phyloP scores from a whole-genome alignment of 495 filamentous ascomycete species.

The Echria macrotheca region DNA sequence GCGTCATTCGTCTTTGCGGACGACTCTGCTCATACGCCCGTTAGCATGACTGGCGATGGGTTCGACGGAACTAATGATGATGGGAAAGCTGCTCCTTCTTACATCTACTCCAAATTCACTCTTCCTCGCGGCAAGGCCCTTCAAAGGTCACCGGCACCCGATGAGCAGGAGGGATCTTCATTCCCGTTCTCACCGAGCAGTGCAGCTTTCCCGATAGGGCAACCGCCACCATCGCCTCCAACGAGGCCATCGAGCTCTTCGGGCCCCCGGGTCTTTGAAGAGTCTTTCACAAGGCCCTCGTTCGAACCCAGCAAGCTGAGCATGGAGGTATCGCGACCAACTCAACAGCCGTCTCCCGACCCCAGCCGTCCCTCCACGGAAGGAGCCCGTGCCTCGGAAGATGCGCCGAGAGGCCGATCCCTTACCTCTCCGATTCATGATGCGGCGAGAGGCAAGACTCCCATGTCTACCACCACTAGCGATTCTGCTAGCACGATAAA shows the following conservation, averaged over 20 bases:
- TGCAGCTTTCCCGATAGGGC: constrained; percentile 31
- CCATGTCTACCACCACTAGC: constrained; percentile 52
- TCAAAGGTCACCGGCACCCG: constrained; percentile 60
- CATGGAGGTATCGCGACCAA: constrained; percentile 30
- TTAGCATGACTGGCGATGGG: constrained; percentile 58
- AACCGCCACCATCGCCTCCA: constrained; percentile 52
- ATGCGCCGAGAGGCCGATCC: constrained; percentile 33
- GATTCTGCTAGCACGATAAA: constrained; percentile 63
- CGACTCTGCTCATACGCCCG: constrained; percentile 56
- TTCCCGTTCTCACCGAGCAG: constrained; percentile 39
- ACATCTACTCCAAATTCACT: constrained; percentile 76
- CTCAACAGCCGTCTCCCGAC: constrained; percentile 34
- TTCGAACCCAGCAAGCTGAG: constrained; percentile 42
- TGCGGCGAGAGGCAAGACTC: constrained; percentile 31
- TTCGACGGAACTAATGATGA: constrained; percentile 42
- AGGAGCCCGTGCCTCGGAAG: constrained; percentile 33
- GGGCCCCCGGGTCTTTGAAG: constrained; percentile 32
- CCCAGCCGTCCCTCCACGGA: constrained; percentile 46
- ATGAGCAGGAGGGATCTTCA: constrained; percentile 48
- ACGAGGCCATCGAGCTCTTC: constrained; percentile 47
- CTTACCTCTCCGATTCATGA: constrained; percentile 35
- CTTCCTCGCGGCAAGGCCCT: constrained; percentile 76
- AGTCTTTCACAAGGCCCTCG: constrained; percentile 34
- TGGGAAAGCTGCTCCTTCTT: constrained; percentile 55
- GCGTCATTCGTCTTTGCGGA: constrained; percentile 56